Base-by-base conservation (phyloP, 352 stramenopile genomes). In the Pythium pectinolyticum region DNA sequence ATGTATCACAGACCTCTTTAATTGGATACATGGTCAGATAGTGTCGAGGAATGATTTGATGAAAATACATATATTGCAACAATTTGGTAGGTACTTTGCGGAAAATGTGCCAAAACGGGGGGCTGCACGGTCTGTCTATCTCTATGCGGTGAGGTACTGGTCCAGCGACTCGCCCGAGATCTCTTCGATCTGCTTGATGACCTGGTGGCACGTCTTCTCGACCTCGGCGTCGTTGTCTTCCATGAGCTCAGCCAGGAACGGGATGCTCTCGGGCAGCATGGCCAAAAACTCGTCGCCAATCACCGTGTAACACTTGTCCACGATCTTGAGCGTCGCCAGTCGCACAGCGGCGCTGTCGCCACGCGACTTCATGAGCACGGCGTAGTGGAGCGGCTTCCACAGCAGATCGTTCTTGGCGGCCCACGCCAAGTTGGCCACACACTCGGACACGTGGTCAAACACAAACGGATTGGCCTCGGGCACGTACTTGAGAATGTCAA, bases 151-250 rank as follows among this genome's bases (percentile, higher is more conserved):
- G 37, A 96, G 73, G 75, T 95, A 96, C 65, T 95, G 85, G 68
- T 95, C 84, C 51, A 96, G 79, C 47, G 80, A 92, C 70, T 96
- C 88, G 55, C 88, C 88, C 27, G 84, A 95, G 57, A 95, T 93
- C 40, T 94, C 86, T 59, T 96, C 88, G 63, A 96, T 93, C 72
- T 93, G 82, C 63, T 92, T 92, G 63, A 95, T 94, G n/a, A 96
- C 82, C 32, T 81, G 68, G 71, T 94, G 85, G 72, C 84, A 93
- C 67, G 86, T 88, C 61, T 73, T 75, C 68, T 94, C 88, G 45
- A 95, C 88, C 45, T 95, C 82, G 45, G 69, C 61, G 63, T 95
- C 84, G 60, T 81, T 90, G 69, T 95, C 87, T 67, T 96, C 88
- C 77, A 96, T 92, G 25, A 95, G 71, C 63, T 96, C 88, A 14